Conservation (phyloP, 495 filamentous ascomycete genomes). For the Letharia lupina region DNA sequence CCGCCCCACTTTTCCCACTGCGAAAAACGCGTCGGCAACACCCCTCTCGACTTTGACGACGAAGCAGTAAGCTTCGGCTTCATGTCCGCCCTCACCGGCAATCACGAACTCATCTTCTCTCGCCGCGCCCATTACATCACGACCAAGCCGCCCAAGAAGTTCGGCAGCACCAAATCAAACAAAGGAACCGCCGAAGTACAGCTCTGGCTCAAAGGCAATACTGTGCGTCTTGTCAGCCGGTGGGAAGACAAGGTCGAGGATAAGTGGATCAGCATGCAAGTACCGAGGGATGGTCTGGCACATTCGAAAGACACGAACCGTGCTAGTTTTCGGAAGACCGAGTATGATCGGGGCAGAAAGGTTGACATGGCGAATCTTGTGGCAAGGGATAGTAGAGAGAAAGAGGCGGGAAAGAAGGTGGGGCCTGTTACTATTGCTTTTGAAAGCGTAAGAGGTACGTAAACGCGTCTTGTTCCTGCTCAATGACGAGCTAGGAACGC, state of each 20-base stretch:
- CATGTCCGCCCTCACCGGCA: constrained; percentile 31
- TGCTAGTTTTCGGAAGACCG: constrained; percentile 24
- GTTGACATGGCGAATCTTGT: constrained; percentile 34
- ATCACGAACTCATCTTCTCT: constrained; percentile 32
- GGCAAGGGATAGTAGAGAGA: constrained; percentile 28
- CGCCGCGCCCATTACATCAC: constrained; percentile 29
- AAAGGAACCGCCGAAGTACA: constrained; percentile 34
- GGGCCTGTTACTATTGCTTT: constrained; percentile 34
- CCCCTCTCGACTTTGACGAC: constrained; percentile 28
- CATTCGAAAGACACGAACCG: constrained; percentile 26
- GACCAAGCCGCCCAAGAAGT: constrained; percentile 27
- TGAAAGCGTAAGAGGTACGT: constrained; percentile 27
- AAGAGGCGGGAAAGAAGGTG: constrained; percentile 20
- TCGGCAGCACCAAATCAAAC: constrained; percentile 27
- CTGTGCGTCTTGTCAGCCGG: constrained; percentile 20
- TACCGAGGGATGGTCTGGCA: constrained; percentile 11
- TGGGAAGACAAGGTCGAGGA: constrained; percentile 33
- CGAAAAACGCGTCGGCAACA: constrained; percentile 29
- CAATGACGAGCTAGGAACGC: background rate
- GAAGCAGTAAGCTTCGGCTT: constrained; percentile 27
- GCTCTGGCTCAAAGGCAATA: constrained; percentile 28
- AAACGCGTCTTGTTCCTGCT: background rate
- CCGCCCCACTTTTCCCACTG: constrained; percentile 34
- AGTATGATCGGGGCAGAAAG: constrained; percentile 29
- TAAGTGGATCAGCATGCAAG: constrained; percentile 32